Base-by-base conservation (phyloP, 2,329 filamentous ascomycete genomes). In the Epicoccum nigrum region DNA sequence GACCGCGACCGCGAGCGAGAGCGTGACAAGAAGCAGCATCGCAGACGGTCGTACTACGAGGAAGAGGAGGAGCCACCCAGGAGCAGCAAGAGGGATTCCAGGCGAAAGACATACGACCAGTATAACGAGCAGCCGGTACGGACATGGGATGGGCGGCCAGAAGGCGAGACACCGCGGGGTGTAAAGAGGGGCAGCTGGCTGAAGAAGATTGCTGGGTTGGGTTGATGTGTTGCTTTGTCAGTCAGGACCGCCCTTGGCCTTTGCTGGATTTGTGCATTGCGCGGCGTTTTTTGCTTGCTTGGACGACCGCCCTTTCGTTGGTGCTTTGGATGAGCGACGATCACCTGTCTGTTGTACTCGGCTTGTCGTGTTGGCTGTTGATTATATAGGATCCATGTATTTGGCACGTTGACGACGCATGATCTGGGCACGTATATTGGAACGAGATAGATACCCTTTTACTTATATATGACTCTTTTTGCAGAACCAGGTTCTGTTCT, bases 171-270 rank as follows among this genome's bases (percentile, higher is more conserved):
- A 49, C 50, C 19, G 55, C 39, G 51, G 37, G 58, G 66, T 25
- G 69, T 65, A n/a, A 76, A 76, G 65, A 69, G 74, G 49, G 70
- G 69, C 9, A 77, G 76, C 54, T 78, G 76, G 76, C 73, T 79
- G 28, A 78, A 79, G 73, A 79, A 78, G 70, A 74, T 79, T 44
- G 56, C 58, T 11, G 60, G 63, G 11, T 59, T 67, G 52, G 45
- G 34, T 31, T 41, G 42, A 45, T 39, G 2, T 27, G 13, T 9
- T 13, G 33, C n/a, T 12, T 35, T 23, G 33, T 13, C 11, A 6
- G 33, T 19, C 17, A 35, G 33, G 19, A 17, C 7, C 12, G 19
- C 8, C 33, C 33, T 35, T 12, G 28, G 17, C 33, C 17, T 13
- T 21, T 17, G 3, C n/a, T 33, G n/a, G n/a, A n/a, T n/a, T 15